Evolutionary conservation across 768 basidiomycete species (phyloP).

Genomic region (Calocybe indica): DNA sequence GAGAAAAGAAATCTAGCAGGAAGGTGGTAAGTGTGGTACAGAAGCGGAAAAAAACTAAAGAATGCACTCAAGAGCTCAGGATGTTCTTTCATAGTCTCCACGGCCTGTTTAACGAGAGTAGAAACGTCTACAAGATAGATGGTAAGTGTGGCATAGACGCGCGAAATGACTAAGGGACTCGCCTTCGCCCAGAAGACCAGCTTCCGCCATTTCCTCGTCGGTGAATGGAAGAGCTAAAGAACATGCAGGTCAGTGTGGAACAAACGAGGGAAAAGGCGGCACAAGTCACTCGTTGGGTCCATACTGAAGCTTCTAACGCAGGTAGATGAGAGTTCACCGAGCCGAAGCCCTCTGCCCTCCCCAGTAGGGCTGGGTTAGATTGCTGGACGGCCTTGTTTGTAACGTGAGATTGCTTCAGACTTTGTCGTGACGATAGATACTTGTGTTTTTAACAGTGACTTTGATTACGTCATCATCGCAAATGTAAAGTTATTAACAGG

Average conservation of each 20-base stretch:
- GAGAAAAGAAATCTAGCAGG: constrained; percentile 13
- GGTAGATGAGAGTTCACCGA: no score
- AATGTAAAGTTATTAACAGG: no score
- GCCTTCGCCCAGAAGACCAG: constrained; percentile 16
- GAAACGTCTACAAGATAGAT: constrained; percentile 18
- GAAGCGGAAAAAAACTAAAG: neutral
- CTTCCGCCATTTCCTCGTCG: constrained; percentile 5
- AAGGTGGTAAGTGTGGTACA: neutral
- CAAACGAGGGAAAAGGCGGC: constrained; percentile 5
- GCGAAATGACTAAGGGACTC: constrained; percentile 14
- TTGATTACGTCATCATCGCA: no score
- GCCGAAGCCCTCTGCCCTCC: no score
- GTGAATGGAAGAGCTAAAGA: constrained; percentile 6
- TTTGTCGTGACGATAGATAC: no score
- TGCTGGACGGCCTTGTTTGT: no score
- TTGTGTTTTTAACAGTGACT: no score
- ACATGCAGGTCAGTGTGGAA: constrained; percentile 8
- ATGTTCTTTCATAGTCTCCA: constrained; percentile 16
- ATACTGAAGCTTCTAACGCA: no score
- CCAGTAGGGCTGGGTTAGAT: no score
- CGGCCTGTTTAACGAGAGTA: constrained; percentile 11
- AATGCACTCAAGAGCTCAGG: constrained; percentile 15
- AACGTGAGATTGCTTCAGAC: no score
- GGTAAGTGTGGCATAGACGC: constrained; percentile 13
- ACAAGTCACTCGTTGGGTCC: constrained; percentile 2